Evolutionary conservation across 257 asterid genomes (phyloP), one percentile per base, ranked within the genome.

Genomic region (Forsythia viridissima): DNA sequence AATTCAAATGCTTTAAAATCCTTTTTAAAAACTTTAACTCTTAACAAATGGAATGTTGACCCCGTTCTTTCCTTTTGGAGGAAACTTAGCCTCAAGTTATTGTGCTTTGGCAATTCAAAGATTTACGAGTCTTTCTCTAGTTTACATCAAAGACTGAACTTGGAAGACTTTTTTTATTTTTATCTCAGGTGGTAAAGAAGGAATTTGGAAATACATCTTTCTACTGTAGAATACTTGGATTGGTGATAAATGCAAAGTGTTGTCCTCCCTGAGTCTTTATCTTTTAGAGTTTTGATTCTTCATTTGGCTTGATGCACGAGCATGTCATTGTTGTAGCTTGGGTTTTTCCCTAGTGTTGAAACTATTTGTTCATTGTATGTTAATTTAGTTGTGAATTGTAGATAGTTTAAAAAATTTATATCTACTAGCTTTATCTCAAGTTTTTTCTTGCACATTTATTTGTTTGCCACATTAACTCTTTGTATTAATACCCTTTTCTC

Each of bases 341-440:
- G 66, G 57, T 4, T 34, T 41, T 68, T 10, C 16, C 12, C 13
- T 69, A 66, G 78, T 80, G 76, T 43, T 37, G 55, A 48, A 78
- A 21, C 9, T 52, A 52, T 36, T 65, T 61, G 24, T 37, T 43
- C 48, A 37, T 70, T 11, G 48, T 43, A 12, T 43, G 36, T 42
- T 77, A 51, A 52, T 77, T 57, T 77, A 37, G 7, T 66, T 68
- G 79, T 76, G 73, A 40, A 74, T 67, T 16, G n/a, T 61, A 39
- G 75, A 48, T 70, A 38, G 67, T 75, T 73, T 71, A 46, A 63
- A 52, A 70, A 37, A 16, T 55, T 73, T 51, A 69, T 20, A 44
- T 73, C 41, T 57, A 41, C 65, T 80, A 57, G 74, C 44, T 61
- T 51, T 70, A 65, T 52, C 82, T 55, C 70, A 39, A 70, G 59